Evolutionary conservation across 2,329 filamentous ascomycete genomes (phyloP).

Genomic region (Cercospora sesami): DNA sequence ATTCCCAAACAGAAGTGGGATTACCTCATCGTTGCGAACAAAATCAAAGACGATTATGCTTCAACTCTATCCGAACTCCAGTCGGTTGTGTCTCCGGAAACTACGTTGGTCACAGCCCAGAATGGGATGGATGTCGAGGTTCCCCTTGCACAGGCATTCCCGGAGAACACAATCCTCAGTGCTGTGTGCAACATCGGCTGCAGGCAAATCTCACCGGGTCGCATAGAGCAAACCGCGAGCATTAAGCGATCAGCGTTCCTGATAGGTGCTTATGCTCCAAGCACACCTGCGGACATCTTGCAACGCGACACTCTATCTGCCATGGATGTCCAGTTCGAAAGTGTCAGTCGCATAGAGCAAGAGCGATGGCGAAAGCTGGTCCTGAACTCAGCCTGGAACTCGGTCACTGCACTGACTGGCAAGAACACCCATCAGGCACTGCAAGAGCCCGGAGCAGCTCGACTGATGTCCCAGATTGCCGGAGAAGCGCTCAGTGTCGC

Average conservation of each 20-base stretch:
- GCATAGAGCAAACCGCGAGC: conserved; percentile 25
- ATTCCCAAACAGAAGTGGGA: conserved; percentile 22
- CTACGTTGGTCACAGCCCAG: conserved; percentile 29
- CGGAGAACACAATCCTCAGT: conserved; percentile 28
- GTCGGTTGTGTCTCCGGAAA: conserved; percentile 19
- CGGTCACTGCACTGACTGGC: conserved; percentile 26
- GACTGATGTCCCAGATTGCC: conserved; percentile 24
- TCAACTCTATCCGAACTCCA: conserved; percentile 22
- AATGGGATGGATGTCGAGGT: conserved; percentile 32
- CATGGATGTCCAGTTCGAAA: conserved; percentile 26
- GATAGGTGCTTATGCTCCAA: conserved; percentile 17
- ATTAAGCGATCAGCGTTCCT: conserved; percentile 26
- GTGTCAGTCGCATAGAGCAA: conserved; percentile 17
- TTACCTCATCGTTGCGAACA: conserved; percentile 31
- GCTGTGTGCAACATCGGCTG: conserved; percentile 32
- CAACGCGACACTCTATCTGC: conserved; percentile 20
- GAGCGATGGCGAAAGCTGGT: conserved; percentile 33
- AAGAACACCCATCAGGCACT: conserved; percentile 29
- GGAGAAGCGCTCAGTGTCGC: conserved; percentile 28
- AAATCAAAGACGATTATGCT: conserved; percentile 23
- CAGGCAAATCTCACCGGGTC: conserved; percentile 24
- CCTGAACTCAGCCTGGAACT: conserved; percentile 31
- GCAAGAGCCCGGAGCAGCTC: conserved; percentile 13
- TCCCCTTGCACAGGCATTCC: conserved; percentile 25
- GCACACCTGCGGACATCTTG: neutral